Evolutionary conservation across 2,329 filamentous ascomycete genomes (phyloP).

Genomic region (Elsinoe perseae): DNA sequence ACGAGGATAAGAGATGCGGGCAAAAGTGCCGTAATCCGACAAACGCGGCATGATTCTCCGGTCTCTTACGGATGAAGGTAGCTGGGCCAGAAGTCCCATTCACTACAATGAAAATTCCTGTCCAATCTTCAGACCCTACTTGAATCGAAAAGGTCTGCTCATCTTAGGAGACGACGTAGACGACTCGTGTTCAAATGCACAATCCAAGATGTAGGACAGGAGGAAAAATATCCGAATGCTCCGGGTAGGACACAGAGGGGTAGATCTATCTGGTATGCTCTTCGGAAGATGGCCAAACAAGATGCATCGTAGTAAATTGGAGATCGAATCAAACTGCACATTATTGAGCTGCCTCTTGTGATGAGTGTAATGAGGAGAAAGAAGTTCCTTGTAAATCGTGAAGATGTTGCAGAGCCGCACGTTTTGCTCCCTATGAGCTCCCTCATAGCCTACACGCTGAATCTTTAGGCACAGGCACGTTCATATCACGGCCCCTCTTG

Average conservation of each 20-base stretch:
- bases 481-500: no score
- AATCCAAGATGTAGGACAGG: neutral
- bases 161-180: neutral
- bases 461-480: no score
- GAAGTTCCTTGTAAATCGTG: no score
- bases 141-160: neutral
- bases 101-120: no score
- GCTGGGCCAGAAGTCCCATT: no score
- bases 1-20: neutral
- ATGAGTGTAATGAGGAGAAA: no score
- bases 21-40: neutral
- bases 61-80: no score
- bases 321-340: neutral
- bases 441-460: no score
- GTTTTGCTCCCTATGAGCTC: no score
- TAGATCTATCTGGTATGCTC: neutral
- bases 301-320: neutral
- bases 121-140: no score
- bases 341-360: no score
- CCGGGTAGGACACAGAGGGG: neutral
- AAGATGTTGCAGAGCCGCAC: no score
- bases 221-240: neutral
- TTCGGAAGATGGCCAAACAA: neutral
- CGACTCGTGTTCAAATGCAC: neutral
- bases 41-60: conserved; percentile 1